Conservation (phyloP, 78 protist genomes). For the Dictyostelium purpureum region DNA sequence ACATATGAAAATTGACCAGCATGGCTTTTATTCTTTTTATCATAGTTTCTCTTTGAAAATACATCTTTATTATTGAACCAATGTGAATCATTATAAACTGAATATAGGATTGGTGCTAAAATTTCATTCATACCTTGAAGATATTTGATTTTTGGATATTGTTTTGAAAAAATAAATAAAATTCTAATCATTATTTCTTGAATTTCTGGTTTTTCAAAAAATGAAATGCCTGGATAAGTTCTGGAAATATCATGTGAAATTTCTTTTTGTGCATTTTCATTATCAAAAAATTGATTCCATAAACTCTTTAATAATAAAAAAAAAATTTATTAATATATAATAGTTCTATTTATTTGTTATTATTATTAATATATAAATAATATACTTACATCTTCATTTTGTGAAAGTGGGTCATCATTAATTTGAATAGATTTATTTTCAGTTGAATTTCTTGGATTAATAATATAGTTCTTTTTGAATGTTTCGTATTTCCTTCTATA, state of each 20-base stretch:
- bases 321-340: neutral
- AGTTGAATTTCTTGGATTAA: constrained; percentile 29
- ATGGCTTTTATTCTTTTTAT: neutral
- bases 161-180: constrained; percentile 69
- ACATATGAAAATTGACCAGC: neutral
- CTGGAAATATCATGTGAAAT: constrained; percentile 77
- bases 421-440: neutral
- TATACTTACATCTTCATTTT: constrained; percentile 32
- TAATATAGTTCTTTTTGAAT: constrained; percentile 23
- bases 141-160: constrained; percentile 73
- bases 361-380: neutral
- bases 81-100: constrained; percentile 53
- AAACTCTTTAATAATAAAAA: neutral
- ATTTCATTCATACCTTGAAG: constrained; percentile 90
- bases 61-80: constrained; percentile 29
- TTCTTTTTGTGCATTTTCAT: constrained; percentile 73
- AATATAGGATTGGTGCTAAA: constrained; percentile 76
- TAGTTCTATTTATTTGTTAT: neutral
- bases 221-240: constrained; percentile 80
- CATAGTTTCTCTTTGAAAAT: neutral
- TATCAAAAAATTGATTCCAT: constrained; percentile 82
- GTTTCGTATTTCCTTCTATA: constrained; percentile 46
- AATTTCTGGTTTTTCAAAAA: constrained; percentile 69
- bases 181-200: constrained; percentile 70
- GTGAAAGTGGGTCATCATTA: constrained; percentile 52